Percentiles rank a stretch among this genome's conserved stretches.
phyloP scores from a whole-genome alignment of 176 grass and related monocot genomes.

The Oryza meyeriana region DNA sequence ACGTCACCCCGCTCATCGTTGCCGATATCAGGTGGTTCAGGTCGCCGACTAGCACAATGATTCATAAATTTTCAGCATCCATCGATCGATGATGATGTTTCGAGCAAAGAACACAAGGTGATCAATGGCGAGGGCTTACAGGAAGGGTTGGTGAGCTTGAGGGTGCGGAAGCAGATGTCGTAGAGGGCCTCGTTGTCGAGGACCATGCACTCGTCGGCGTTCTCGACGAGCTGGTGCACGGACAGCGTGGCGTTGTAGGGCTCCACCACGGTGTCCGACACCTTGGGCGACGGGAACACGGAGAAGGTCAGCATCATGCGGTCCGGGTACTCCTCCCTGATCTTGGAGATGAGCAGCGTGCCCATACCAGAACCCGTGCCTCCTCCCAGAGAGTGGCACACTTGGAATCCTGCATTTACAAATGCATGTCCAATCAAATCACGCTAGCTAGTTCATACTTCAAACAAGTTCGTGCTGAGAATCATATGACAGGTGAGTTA shows the following conservation, averaged over 20 bases:
- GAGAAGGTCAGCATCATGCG: conserved; percentile 76
- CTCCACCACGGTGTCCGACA: conserved; percentile 67
- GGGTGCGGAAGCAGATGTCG: conserved; percentile 72
- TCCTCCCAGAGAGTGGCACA: conserved; percentile 62
- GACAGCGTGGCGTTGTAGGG: conserved; percentile 70
- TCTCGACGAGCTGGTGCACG: conserved; percentile 77
- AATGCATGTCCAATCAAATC: neutral
- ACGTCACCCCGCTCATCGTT: conserved; percentile 87
- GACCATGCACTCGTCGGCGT: conserved; percentile 79
- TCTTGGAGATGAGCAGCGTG: conserved; percentile 64
- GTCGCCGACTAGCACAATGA: conserved; percentile 60
- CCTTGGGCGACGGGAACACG: conserved; percentile 74
- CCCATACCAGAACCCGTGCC: conserved; percentile 54
- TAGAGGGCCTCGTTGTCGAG: conserved; percentile 74
- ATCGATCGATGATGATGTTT: neutral
- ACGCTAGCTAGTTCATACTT: neutral
- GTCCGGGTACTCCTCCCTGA: conserved; percentile 63
- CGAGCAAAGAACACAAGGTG: neutral
- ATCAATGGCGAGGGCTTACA: conserved; percentile 27
- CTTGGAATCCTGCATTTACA: conserved; percentile 50
- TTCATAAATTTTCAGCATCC: too few species aligned
- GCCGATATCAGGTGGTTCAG: conserved; percentile 90
- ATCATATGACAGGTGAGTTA: neutral
- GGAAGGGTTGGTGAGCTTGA: conserved; percentile 71
- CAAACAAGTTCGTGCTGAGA: too few species aligned